Evolutionary conservation across 768 basidiomycete species (phyloP).

Genomic region (Pisolithus sp.): DNA sequence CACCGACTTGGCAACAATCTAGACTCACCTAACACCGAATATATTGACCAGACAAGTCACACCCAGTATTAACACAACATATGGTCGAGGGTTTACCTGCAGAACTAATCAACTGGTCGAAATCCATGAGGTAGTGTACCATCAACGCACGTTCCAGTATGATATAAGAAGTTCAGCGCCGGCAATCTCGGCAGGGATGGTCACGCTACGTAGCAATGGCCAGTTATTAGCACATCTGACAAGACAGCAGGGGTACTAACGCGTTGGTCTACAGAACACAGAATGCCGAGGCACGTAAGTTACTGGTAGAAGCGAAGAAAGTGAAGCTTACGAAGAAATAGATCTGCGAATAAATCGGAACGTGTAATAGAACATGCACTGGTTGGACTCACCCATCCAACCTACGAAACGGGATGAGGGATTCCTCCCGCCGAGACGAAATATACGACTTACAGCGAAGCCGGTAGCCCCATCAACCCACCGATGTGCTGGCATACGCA

Average conservation of each 20-base stretch:
- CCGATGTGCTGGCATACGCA: constrained; percentile 34
- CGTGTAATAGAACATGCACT: too few species aligned
- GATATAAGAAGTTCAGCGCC: constrained; percentile 66
- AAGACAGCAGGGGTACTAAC: not conserved
- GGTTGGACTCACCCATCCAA: constrained; percentile 28
- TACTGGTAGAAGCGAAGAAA: constrained; percentile 9
- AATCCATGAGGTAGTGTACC: too few species aligned
- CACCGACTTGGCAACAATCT: not conserved
- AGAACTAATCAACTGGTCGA: not conserved
- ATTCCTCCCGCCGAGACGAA: not conserved
- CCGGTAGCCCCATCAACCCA: constrained; percentile 57
- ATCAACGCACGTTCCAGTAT: constrained; percentile 56
- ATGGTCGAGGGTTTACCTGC: constrained; percentile 37
- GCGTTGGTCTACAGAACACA: constrained; percentile 4
- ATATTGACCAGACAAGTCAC: constrained; percentile 56
- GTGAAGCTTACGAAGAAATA: constrained; percentile 43
- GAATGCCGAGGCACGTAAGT: constrained; percentile 19
- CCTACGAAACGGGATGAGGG: not conserved
- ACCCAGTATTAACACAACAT: constrained; percentile 52
- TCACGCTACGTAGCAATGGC: constrained; percentile 33
- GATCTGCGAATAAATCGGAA: constrained; percentile 28
- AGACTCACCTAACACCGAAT: constrained; percentile 53
- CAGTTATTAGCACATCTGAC: not conserved
- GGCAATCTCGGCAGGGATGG: constrained; percentile 64
- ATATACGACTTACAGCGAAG: constrained; percentile 42